phyloP scores from a whole-genome alignment of 2,329 filamentous ascomycete species.

The Penicillium freii region DNA sequence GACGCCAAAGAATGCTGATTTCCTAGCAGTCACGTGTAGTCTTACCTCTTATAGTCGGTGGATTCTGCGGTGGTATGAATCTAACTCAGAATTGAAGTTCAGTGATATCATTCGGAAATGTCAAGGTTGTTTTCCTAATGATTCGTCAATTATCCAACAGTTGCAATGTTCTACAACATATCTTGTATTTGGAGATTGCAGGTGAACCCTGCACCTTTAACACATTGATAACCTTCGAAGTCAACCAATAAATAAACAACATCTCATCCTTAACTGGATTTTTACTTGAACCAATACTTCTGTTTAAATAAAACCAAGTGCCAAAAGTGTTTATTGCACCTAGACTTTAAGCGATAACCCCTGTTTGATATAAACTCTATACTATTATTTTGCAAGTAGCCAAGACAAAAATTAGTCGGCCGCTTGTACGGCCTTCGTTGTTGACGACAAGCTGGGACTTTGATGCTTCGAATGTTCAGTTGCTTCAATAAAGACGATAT shows the following conservation, averaged over 20 bases:
- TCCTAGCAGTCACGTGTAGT: conserved; percentile 1
- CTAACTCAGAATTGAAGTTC: neutral
- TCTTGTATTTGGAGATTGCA: neutral
- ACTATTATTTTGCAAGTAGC: neutral
- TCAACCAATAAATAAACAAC: neutral
- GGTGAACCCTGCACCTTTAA: neutral
- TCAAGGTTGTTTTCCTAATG: neutral
- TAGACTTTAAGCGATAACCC: neutral
- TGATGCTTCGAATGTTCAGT: neutral
- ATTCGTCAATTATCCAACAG: neutral
- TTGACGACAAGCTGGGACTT: neutral
- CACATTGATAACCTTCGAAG: neutral
- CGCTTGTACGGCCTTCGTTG: neutral
- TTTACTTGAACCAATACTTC: neutral
- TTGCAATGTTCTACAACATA: neutral
- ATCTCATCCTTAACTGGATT: neutral
- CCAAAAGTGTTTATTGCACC: neutral
- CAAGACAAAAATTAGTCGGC: too few relatives aligned
- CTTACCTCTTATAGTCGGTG: neutral
- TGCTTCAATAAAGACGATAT: neutral
- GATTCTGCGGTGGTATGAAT: neutral
- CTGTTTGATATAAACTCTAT: too few relatives aligned
- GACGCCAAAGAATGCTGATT: neutral
- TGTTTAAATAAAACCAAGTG: neutral
- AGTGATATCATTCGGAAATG: neutral